Percentiles rank a stretch among this genome's conserved stretches.
phyloP scores from a whole-genome alignment of 2,329 filamentous ascomycete species.

The Torrubiella hemipterigena region DNA sequence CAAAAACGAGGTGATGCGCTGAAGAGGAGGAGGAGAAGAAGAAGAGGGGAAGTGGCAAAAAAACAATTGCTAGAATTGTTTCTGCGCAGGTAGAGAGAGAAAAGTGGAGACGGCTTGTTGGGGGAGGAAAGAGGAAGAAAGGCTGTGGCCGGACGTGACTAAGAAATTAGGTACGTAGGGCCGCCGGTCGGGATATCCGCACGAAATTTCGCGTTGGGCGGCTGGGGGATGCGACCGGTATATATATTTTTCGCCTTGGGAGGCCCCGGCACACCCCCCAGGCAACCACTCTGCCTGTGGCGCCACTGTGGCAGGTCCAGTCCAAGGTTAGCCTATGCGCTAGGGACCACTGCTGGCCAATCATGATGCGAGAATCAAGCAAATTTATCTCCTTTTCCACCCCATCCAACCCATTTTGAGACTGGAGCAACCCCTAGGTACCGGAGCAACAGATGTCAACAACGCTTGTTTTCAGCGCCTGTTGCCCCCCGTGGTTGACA shows the following conservation, averaged over 20 bases:
- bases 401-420: conserved; percentile 19
- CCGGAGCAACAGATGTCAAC: conserved; percentile 20
- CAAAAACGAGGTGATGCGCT: conserved; percentile 1
- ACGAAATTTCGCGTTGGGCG: conserved; percentile 41
- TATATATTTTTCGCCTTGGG: conserved; percentile 42
- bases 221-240: no score
- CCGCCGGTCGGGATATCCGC: conserved; percentile 45
- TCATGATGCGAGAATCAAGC: conserved; percentile 16
- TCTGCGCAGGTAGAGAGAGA: conserved; percentile 3
- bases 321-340: conserved; percentile 22
- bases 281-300: conserved; percentile 32
- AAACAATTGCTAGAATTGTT: no score
- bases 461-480: no score
- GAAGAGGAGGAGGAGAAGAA: background rate
- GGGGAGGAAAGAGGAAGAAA: conserved; percentile 22
- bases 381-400: conserved; percentile 28
- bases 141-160: conserved; percentile 29
- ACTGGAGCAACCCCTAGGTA: conserved; percentile 26
- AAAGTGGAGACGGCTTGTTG: conserved; percentile 1
- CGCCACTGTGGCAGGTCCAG: conserved; percentile 27
- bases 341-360: conserved; percentile 23
- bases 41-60: background rate
- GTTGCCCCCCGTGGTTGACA: no score
- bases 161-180: conserved; percentile 36
- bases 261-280: conserved; percentile 26